Evolutionary conservation across 164 flowering plant species (phyloP).

Genomic region (Umbilicus rupestris): DNA sequence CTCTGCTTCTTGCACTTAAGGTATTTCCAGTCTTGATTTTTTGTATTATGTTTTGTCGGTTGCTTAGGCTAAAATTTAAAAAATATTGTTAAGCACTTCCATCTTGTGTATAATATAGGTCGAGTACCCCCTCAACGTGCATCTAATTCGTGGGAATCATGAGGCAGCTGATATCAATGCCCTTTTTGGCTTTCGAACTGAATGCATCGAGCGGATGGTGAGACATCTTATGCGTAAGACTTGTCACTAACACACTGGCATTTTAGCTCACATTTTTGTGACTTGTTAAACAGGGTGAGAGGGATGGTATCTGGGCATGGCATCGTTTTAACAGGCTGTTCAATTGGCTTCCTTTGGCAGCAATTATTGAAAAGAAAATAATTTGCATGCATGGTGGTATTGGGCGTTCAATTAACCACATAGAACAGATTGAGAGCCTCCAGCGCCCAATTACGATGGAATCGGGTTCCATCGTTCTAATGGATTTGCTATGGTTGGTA

Average conservation of each 20-base stretch:
- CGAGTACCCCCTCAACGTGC: constrained; percentile 82
- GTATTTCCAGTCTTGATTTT: constrained; percentile 22
- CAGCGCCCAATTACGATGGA: constrained; percentile 99
- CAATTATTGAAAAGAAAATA: constrained; percentile 94
- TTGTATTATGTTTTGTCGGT: neutral
- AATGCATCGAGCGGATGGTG: constrained; percentile 99
- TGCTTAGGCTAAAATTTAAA: neutral
- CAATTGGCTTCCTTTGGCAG: constrained; percentile 99
- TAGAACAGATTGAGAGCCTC: constrained; percentile 86
- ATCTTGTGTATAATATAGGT: constrained; percentile 37
- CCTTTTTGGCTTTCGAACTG: constrained; percentile 95
- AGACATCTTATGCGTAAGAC: neutral
- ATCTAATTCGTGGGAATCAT: constrained; percentile 98
- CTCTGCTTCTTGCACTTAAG: constrained; percentile 91
- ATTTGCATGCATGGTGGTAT: constrained; percentile 99
- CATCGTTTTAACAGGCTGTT: constrained; percentile 88
- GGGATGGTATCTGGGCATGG: constrained; percentile 99
- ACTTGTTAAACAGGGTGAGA: constrained; percentile 67
- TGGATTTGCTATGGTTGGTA: constrained; percentile 92
- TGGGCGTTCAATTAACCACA: constrained; percentile 96
- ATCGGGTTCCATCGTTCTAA: constrained; percentile 95
- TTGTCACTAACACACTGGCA: neutral
- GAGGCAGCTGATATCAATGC: constrained; percentile 99
- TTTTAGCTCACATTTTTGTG: neutral
- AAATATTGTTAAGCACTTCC: neutral